Base-by-base conservation (phyloP, 1,139 yeast species). In the Geotrichum reessii region DNA sequence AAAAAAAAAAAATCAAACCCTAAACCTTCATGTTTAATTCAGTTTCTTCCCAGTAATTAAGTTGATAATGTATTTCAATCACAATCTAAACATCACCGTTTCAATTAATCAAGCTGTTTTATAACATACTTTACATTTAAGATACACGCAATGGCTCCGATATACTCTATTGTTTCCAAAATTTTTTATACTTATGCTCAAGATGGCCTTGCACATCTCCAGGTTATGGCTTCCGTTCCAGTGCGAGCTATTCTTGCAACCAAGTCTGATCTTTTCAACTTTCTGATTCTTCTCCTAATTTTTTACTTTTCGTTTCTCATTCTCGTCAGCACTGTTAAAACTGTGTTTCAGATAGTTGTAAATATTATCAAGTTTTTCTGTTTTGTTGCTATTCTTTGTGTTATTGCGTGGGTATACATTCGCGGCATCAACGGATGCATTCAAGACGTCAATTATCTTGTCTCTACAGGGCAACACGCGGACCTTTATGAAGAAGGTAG, bases 241-340 rank as follows among this genome's bases (percentile, higher is more conserved):
- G 52, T 65, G 46, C 54, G 56, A 52, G 52, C 56, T n/a, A 64
- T 66, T 7, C 33, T 65, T 33, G 54, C 53, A 25, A 56, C 67
- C 17, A 62, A 66, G 44, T 67, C 69, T 7, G 72, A 68, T 58
- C 62, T 69, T 40, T 50, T 65, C 37, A 62, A 69, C 21, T 50
- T 70, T 17, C 53, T 67, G 17, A 51, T 68, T 33, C 59, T 66
- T 50, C 61, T 71, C 21, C 50, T 65, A 14, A 60, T 68, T 17
- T 61, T 72, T 24, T 72, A 68, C 59, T 50, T 72, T 8, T 67
- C 73, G 42, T 61, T 72, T 49, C 58, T 66, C 42, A 62, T 72
- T 12, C 55, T 71, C 28, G 61, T 63, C 28, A 67, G 69, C 53
- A 64, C 72, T 17, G 61, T 69, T 44, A 59, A 72, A n/a, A 63